Conservation (phyloP, 2,329 filamentous ascomycete species). For the Bipolaris oryzae region DNA sequence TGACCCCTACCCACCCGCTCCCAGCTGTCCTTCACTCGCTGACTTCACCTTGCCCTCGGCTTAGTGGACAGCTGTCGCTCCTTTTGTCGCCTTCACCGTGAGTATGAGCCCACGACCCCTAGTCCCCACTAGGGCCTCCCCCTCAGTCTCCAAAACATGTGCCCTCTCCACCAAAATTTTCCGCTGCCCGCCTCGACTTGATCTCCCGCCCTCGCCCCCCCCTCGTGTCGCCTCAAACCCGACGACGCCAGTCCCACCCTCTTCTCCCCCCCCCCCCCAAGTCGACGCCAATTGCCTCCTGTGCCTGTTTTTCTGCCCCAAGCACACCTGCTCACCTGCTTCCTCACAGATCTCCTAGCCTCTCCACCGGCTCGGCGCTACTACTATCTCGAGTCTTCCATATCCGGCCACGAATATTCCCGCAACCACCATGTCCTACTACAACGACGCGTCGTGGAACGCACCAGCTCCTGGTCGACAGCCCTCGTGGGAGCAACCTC, state of each 20-base stretch:
- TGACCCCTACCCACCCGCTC: slow-evolving; percentile 20
- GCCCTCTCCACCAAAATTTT: slow-evolving; percentile 46
- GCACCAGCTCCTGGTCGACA: slow-evolving; percentile 67
- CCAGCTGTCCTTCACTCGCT: slow-evolving; percentile 32
- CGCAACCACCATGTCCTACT: slow-evolving; percentile 69
- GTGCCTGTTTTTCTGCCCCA: background rate
- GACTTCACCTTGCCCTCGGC: slow-evolving; percentile 34
- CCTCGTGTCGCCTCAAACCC: slow-evolving; percentile 29
- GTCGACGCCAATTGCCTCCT: slow-evolving; percentile 21
- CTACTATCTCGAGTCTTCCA: slow-evolving; percentile 5
- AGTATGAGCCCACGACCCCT: slow-evolving; percentile 9
- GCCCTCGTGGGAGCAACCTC: slow-evolving; percentile 74
- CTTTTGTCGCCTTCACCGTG: slow-evolving; percentile 27
- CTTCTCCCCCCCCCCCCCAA: slow-evolving; percentile 16
- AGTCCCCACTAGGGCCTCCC: slow-evolving; percentile 15
- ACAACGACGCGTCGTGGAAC: slow-evolving; percentile 68
- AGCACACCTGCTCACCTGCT: slow-evolving; percentile 18
- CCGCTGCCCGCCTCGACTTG: slow-evolving; percentile 33
- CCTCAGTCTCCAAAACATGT: slow-evolving; percentile 27
- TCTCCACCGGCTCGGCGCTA: background rate
- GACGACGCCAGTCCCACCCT: slow-evolving; percentile 21
- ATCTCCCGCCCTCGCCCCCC: slow-evolving; percentile 25
- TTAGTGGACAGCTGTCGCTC: slow-evolving; percentile 42
- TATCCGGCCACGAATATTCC: slow-evolving; percentile 15
- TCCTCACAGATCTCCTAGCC: slow-evolving; percentile 11